Conservation (phyloP, 305 asterid genomes). For the Solanum hybrid region DNA sequence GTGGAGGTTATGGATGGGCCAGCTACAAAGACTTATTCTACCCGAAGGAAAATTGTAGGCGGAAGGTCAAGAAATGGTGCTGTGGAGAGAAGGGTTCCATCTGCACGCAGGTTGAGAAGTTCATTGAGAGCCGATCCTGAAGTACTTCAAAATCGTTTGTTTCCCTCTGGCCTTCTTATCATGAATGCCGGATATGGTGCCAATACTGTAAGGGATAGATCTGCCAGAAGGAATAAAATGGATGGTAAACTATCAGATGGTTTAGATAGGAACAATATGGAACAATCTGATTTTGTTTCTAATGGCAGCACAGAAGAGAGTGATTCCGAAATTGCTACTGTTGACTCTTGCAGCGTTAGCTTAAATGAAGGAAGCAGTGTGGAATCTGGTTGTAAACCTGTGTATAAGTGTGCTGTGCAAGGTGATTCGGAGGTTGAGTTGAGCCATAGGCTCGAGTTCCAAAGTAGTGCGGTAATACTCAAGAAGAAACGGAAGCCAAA, state of each 20-base stretch:
- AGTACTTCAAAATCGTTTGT: constrained; percentile 24
- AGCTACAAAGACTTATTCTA: constrained; percentile 27
- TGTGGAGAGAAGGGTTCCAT: constrained; percentile 32
- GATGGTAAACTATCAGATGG: constrained; percentile 49
- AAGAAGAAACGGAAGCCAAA: constrained; percentile 75
- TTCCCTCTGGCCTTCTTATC: constrained; percentile 23
- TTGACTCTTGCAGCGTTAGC: constrained; percentile 55
- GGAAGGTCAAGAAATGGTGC: constrained; percentile 31
- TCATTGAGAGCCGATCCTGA: constrained; percentile 37
- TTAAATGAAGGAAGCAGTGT: constrained; percentile 49
- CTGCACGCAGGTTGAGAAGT: constrained; percentile 56
- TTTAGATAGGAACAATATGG: constrained; percentile 40
- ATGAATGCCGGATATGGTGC: constrained; percentile 30
- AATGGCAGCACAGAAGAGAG: constrained; percentile 55
- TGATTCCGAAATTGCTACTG: constrained; percentile 56
- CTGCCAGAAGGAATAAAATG: constrained; percentile 57
- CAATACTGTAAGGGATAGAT: constrained; percentile 32
- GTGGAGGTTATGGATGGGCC: constrained; percentile 26
- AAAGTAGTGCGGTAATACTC: constrained; percentile 37
- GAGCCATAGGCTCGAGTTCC: constrained; percentile 56
- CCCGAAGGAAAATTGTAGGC: constrained; percentile 40
- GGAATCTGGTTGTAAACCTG: constrained; percentile 45
- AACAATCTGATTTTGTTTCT: constrained; percentile 43
- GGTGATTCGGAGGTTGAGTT: constrained; percentile 41
- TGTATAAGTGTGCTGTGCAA: constrained; percentile 27